Evolutionary conservation across 2,329 filamentous ascomycete species (phyloP).

Genomic region (Penicillium brasilianum): DNA sequence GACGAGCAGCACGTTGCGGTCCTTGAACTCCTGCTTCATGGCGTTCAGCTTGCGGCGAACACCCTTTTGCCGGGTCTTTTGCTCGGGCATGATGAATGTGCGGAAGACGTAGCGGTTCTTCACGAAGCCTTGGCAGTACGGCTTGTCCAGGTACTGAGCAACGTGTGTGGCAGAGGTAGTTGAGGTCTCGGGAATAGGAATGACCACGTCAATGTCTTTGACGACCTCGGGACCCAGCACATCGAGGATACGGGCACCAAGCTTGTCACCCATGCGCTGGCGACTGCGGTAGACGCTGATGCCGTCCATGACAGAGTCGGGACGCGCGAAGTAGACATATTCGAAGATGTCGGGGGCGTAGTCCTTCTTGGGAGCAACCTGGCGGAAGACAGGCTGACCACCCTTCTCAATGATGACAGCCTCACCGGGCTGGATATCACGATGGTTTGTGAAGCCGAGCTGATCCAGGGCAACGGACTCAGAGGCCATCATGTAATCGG

Average conservation of each 20-base stretch:
- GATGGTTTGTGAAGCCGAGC: constrained; percentile 76
- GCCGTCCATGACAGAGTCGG: constrained; percentile 82
- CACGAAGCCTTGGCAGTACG: constrained; percentile 80
- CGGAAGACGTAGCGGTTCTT: constrained; percentile 90
- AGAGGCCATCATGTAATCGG: constrained; percentile 89
- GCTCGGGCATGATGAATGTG: constrained; percentile 86
- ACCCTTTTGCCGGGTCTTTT: constrained; percentile 79
- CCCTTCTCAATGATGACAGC: constrained; percentile 86
- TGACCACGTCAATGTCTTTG: constrained; percentile 77
- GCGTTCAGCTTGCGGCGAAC: constrained; percentile 89
- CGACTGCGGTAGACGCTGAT: constrained; percentile 85
- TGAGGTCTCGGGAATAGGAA: constrained; percentile 82
- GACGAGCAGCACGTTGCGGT: constrained; percentile 78
- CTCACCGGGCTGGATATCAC: constrained; percentile 80
- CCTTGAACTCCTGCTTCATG: constrained; percentile 83
- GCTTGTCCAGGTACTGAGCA: constrained; percentile 75
- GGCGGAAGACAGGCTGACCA: constrained; percentile 71
- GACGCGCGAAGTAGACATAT: constrained; percentile 84
- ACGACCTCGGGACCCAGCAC: constrained; percentile 72
- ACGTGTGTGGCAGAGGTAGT: constrained; percentile 80
- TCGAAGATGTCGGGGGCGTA: constrained; percentile 90
- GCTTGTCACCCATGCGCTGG: constrained; percentile 82
- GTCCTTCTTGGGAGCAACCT: constrained; percentile 69
- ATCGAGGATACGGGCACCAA: constrained; percentile 73
- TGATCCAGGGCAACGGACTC: constrained; percentile 84